Conservation (phyloP, 805 yeast species). For the Babjeviella inositovora region DNA sequence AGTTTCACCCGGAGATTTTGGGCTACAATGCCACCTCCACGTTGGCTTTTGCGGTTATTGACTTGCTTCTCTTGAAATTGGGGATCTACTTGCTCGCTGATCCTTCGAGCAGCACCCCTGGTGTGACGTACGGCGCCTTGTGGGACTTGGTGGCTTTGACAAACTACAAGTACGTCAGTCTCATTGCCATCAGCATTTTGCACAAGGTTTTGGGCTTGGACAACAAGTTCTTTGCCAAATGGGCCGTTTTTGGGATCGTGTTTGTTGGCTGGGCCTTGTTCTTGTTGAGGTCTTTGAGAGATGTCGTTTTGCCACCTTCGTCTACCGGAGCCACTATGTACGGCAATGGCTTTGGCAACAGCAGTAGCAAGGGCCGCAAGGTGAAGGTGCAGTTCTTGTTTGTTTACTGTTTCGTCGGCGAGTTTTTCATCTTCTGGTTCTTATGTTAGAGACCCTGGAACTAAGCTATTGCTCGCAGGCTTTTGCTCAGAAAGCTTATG, state of each 20-base stretch:
- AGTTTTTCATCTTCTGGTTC: conserved; percentile 62
- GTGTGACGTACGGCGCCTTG: too few relatives aligned
- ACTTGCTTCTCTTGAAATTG: conserved; percentile 57
- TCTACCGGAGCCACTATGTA: too few relatives aligned
- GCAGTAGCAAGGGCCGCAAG: conserved; percentile 55
- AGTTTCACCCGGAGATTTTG: conserved; percentile 84
- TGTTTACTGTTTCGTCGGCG: conserved; percentile 70
- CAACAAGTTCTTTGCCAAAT: conserved; percentile 19
- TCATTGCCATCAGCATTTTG: conserved; percentile 38
- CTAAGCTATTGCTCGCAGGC: too few relatives aligned
- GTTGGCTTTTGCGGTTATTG: conserved; percentile 66
- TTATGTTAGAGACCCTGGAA: too few relatives aligned
- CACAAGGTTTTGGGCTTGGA: conserved; percentile 12
- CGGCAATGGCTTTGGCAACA: conserved; percentile 34
- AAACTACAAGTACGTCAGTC: conserved; percentile 88
- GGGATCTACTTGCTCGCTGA: conserved; percentile 73
- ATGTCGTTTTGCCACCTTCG: conserved; percentile 56
- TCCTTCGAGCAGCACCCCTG: too few relatives aligned
- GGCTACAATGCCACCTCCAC: conserved; percentile 82
- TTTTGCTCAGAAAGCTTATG: too few relatives aligned
- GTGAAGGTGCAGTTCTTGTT: conserved; percentile 79
- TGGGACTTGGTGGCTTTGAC: conserved; percentile 82
- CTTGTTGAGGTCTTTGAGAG: conserved; percentile 53
- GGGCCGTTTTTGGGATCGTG: conserved; percentile 31
- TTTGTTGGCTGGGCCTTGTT: conserved; percentile 46